Evolutionary conservation across 1,284 basidiomycete genomes (phyloP).

Genomic region (Flammula alnicola): DNA sequence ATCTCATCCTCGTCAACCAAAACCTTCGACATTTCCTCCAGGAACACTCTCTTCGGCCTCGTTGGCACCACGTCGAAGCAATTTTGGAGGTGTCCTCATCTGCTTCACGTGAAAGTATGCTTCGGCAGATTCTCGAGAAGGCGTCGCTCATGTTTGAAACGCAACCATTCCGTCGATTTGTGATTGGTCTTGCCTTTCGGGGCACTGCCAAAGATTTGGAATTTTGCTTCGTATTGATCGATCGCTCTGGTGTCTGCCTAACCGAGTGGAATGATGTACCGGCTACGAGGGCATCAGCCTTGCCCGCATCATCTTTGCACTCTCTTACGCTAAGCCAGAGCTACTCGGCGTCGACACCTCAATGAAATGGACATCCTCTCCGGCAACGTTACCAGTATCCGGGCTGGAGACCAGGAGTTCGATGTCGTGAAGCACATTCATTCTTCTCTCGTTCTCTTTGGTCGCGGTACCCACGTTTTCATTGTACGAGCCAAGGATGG

Average conservation of each 20-base stretch:
- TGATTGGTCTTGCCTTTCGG: constrained; percentile 10
- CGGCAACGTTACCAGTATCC: constrained; percentile 4
- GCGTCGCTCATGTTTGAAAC: constrained; percentile 15
- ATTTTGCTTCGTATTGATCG: constrained; percentile 12
- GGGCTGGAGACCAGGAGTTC: background rate
- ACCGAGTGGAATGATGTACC: background rate
- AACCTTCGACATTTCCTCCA: constrained; percentile 4
- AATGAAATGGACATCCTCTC: constrained; percentile 3
- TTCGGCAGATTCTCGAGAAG: constrained; percentile 16
- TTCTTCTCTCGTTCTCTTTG: too few species aligned
- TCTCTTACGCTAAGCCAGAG: constrained; percentile 5
- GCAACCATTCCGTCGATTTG: constrained; percentile 17
- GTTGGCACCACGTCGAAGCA: constrained; percentile 15
- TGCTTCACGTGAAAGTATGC: constrained; percentile 3
- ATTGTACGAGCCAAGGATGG: too few species aligned
- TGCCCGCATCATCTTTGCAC: constrained; percentile 1
- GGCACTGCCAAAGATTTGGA: constrained; percentile 1
- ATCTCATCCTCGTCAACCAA: constrained; percentile 11
- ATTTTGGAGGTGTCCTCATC: constrained; percentile 12
- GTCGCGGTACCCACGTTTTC: too few species aligned
- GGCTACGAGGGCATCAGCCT: constrained; percentile 1
- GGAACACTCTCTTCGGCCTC: constrained; percentile 1
- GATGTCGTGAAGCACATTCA: too few species aligned
- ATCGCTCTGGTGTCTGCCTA: constrained; percentile 10
- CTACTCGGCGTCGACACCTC: constrained; percentile 5